These are phyloP conservation scores for Russula sp. DNA, from an alignment of 768 basidiomycete genomes.

Conservation along the genomic window DNA sequence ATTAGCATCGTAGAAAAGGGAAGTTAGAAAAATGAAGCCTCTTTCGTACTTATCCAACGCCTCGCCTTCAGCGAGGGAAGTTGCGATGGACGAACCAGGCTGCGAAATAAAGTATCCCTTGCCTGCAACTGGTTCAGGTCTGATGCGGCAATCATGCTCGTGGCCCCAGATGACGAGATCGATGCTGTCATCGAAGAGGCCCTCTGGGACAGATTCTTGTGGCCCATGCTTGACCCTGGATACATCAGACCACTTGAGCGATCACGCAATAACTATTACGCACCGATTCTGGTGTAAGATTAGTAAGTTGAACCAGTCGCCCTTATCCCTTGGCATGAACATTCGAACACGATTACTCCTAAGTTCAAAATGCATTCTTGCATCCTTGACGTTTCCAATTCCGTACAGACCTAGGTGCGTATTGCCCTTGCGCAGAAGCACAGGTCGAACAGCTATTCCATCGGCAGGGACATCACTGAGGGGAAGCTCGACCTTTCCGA, in stretches of 20 bases:
- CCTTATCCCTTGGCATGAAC: conserved; percentile 90
- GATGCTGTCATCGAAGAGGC: conserved; percentile 93
- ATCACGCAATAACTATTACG: conserved; percentile 16
- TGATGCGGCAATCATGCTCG: conserved; percentile 94
- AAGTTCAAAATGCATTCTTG: conserved; percentile 93
- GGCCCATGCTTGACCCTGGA: conserved; percentile 87
- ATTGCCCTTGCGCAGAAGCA: conserved; percentile 84
- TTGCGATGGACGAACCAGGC: conserved; percentile 93
- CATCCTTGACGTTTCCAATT: conserved; percentile 94
- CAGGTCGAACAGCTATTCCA: conserved; percentile 82
- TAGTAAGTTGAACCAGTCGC: conserved; percentile 92
- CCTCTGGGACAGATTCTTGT: conserved; percentile 91
- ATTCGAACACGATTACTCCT: conserved; percentile 90
- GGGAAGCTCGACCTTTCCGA: conserved; percentile 92
- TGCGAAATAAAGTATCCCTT: conserved; percentile 90
- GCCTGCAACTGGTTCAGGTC: conserved; percentile 85
- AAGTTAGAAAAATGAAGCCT: not conserved
- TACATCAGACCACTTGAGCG: not conserved
- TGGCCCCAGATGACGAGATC: conserved; percentile 97
- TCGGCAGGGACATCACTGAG: conserved; percentile 59
- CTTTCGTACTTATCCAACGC: conserved; percentile 72
- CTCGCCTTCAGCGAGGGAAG: conserved; percentile 90
- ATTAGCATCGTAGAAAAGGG: not conserved
- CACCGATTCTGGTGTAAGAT: conserved; percentile 95
- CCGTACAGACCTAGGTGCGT: conserved; percentile 91